Evolutionary conservation across 495 filamentous ascomycete genomes (phyloP), one percentile per base, ranked within the genome.

Genomic region (Usnea hakonensis): DNA sequence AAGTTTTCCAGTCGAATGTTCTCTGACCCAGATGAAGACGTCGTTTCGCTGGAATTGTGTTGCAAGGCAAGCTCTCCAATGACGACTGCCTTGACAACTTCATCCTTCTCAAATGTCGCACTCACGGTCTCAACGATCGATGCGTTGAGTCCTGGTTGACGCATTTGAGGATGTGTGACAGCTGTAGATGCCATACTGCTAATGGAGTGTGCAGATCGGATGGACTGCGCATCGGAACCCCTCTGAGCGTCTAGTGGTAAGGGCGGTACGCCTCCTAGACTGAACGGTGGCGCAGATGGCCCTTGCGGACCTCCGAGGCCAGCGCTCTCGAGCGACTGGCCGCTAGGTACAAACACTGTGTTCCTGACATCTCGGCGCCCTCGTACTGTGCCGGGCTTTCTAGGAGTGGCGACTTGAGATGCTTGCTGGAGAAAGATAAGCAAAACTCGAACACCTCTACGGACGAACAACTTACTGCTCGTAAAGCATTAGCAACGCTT

Each of bases 91-190:
- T 85, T 87, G 50, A 81, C 86, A 8, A 90, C 76, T 11, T 76
- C 76, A 13, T 90, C 90, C 30, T 87, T 80, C 40, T 91, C 85
- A 71, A 97, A 94, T 60, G 83, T 85, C 38, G 90, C 89, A 67
- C 82, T 94, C 60, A 97, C 85, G 0, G 90, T 95, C 71, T 99
- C 95, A 60, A 97, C 86, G 54, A 97, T 78, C 11, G 95, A 97
- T 8, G 91, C 86, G 69, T 92, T 95, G 43, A 99, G 74, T 10
- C 95, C 95, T 14, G 87, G 81, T 46, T 85, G 82, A 58, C 86
- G 82, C 72, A 97, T 81, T 17, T 97, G 91, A 1, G 91, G 87
- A 70, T 99, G 95, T 64, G 83, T 84, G 14, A 85, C 77, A 16
- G 79, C 70, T 36, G 83, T 69, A 38, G 78, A 80, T 21, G 76